Percentiles rank a stretch among this genome's conserved stretches.
These are phyloP conservation scores for Rubus parviflorus DNA, from an alignment of 306 rosid species.

Conservation along the genomic window DNA sequence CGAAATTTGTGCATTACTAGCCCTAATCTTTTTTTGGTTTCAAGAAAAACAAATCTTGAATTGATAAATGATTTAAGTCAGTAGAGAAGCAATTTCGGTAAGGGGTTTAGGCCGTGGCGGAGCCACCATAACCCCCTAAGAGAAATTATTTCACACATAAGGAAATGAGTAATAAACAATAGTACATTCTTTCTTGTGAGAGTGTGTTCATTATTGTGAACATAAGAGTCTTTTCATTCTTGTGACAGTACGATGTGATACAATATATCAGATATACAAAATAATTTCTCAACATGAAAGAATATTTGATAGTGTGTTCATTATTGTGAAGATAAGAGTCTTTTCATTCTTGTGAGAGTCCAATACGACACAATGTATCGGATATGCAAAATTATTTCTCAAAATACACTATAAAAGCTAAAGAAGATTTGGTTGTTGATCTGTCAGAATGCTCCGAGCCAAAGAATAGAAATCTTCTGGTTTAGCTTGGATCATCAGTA, in stretches of 20 bases:
- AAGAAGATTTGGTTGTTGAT: conserved; percentile 3
- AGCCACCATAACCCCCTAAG: neutral
- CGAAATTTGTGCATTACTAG: no score
- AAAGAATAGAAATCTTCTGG: neutral
- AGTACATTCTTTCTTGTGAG: neutral
- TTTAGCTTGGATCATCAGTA: neutral
- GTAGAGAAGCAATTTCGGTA: no score
- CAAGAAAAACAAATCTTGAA: no score
- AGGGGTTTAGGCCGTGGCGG: no score
- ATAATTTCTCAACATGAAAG: neutral
- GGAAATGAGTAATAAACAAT: neutral
- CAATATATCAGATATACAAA: neutral
- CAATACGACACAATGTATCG: neutral
- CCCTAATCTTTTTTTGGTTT: no score
- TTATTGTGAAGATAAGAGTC: neutral
- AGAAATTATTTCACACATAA: neutral
- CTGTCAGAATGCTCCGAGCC: neutral
- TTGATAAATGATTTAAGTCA: no score
- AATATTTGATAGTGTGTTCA: neutral
- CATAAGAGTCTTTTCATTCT: neutral
- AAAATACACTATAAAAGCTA: neutral
- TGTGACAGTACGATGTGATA: neutral
- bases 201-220: neutral
- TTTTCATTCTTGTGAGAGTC: neutral
- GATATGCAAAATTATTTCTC: neutral